Conservation (phyloP, 1,284 basidiomycete genomes). For the Polyporus tsugae region DNA sequence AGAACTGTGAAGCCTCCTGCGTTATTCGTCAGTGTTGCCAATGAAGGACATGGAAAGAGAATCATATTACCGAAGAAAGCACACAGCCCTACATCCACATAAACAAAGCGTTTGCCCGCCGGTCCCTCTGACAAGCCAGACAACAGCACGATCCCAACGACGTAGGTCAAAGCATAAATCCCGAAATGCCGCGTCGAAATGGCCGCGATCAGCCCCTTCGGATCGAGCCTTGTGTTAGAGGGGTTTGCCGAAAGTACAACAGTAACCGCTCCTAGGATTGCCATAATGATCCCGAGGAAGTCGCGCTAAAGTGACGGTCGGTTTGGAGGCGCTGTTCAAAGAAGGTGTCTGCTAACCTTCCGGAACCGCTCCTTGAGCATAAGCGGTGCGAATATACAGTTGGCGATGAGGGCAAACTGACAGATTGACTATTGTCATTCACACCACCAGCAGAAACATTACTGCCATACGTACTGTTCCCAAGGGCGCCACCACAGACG, state of each 20-base stretch:
- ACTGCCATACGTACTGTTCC: slow-evolving; percentile 74
- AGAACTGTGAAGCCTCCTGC: slow-evolving; percentile 94
- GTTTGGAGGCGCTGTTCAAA: slow-evolving; percentile 15
- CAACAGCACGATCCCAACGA: slow-evolving; percentile 63
- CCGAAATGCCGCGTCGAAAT: slow-evolving; percentile 79
- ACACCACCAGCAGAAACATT: not conserved
- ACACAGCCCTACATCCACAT: slow-evolving; percentile 90
- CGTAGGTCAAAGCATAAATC: slow-evolving; percentile 73
- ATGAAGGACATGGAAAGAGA: not conserved
- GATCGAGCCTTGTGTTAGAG: slow-evolving; percentile 75
- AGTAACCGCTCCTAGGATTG: slow-evolving; percentile 86
- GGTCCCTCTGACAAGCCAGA: slow-evolving; percentile 66
- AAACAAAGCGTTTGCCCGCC: slow-evolving; percentile 74
- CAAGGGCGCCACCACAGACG: slow-evolving; percentile 93
- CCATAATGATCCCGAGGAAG: slow-evolving; percentile 86
- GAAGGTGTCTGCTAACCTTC: slow-evolving; percentile 52
- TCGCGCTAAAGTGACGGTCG: slow-evolving; percentile 60
- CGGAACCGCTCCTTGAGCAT: slow-evolving; percentile 84
- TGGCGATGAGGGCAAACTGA: slow-evolving; percentile 90
- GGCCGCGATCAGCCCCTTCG: slow-evolving; percentile 73
- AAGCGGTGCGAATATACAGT: slow-evolving; percentile 93
- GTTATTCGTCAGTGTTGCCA: slow-evolving; percentile 14
- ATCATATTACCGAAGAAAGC: slow-evolving; percentile 77
- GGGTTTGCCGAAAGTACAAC: slow-evolving; percentile 88
- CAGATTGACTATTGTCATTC: slow-evolving; percentile 9